Evolutionary conservation across 352 stramenopile genomes (phyloP), one percentile per base, ranked within the genome.

Genomic region (Pythium aphanidermatum): DNA sequence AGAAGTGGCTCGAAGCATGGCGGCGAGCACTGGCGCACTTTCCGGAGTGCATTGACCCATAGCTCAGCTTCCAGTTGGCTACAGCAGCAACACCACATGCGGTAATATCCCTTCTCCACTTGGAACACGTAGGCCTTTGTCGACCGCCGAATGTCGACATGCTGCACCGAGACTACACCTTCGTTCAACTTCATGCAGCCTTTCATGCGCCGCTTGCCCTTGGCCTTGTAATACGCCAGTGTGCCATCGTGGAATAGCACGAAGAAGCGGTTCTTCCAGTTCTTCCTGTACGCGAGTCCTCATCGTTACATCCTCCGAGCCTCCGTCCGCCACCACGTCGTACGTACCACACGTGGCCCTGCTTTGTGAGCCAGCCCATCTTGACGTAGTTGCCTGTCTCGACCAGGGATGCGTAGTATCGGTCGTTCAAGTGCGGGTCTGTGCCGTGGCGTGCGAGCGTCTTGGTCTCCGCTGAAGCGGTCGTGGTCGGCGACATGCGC

Each of bases 191-290:
- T 74, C 40, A 94, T 74, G 29, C 77, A 86, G 14, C 83, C 83
- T 36, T 92, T 79, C 51, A 92, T 89, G 54, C 83, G 85, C 39
- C 72, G 74, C 40, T 73, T 76, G 24, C 62, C 68, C 28, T 83
- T 79, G 41, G 68, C 78, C 52, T 89, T 87, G 50, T 92, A 94
- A 38, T 94, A 94, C 9, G 70, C 80, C 26, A 94, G 74, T 10
- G 74, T 90, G 5, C 77, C 80, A 48, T 94, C 80, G 8, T 68
- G 63, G 46, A 86, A 92, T 11, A 94, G 54, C 30, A 94, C 78
- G 40, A 94, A 94, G 52, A 86, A 92, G 27, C 83, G 77, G 46
- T 55, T 79, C 56, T 92, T 94, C 83, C 83, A 94, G 41, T 65
- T 92, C 51, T 91, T 88, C 73, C 73, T 81, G 37, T n/a, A n/a